A percentile compares a stretch with the other conserved stretches of the same genome.
phyloP scores from a whole-genome alignment of 306 rosid genomes.

The Gastrolobium villosum region DNA sequence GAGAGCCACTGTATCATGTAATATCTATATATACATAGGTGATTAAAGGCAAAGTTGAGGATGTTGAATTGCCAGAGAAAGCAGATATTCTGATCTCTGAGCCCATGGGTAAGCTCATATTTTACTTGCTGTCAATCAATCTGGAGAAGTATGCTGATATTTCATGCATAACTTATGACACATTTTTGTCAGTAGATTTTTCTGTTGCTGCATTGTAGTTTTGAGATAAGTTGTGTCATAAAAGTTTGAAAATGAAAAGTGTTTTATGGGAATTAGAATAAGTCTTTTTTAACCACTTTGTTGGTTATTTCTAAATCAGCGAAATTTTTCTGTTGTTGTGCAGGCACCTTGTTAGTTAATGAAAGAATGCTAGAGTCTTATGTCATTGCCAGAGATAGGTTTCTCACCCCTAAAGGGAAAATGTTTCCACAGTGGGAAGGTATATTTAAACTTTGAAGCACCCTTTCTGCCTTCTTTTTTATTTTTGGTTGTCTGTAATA shows the following conservation, averaged over 20 bases:
- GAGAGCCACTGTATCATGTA: background rate
- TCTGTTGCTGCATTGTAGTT: background rate
- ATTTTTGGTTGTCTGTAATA: background rate
- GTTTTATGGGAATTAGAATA: slow-evolving; percentile 10
- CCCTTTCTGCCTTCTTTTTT: background rate
- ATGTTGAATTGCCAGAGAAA: slow-evolving; percentile 84
- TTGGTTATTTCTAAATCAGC: slow-evolving; percentile 6
- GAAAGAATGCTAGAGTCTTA: slow-evolving; percentile 95
- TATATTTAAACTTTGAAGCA: slow-evolving; percentile 43
- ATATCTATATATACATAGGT: slow-evolving; percentile 59
- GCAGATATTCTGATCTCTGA: slow-evolving; percentile 92
- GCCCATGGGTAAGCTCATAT: slow-evolving; percentile 79
- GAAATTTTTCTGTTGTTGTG: slow-evolving; percentile 26
- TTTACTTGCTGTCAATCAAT: slow-evolving; percentile 22
- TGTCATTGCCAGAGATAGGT: slow-evolving; percentile 89
- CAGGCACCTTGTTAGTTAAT: slow-evolving; percentile 82
- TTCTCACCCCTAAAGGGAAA: slow-evolving; percentile 78
- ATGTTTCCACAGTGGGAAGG: slow-evolving; percentile 94
- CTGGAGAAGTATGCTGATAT: slow-evolving; percentile 32
- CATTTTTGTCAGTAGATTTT: background rate
- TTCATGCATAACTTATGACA: background rate
- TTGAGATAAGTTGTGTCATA: slow-evolving; percentile 12
- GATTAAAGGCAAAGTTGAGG: slow-evolving; percentile 86
- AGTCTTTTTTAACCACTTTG: background rate
- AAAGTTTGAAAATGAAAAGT: slow-evolving; percentile 12